Percentiles rank a stretch among this genome's conserved stretches.
phyloP scores from a whole-genome alignment of 108 stramenopile species.

The Cyclotella baltica region DNA sequence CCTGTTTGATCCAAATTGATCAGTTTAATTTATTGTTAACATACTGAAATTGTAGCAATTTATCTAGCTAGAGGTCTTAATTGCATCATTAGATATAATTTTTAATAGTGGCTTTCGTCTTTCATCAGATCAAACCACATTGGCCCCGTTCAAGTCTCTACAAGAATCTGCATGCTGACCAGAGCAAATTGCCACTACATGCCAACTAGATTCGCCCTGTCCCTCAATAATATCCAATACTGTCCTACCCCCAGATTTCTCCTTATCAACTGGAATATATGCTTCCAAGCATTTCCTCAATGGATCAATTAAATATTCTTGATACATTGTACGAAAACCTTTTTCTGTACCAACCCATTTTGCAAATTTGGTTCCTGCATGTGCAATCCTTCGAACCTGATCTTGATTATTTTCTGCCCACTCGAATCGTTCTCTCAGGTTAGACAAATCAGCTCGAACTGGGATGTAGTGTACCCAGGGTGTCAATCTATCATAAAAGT shows the following conservation, averaged over 20 bases:
- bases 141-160: conserved; percentile 3
- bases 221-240: conserved; percentile 37
- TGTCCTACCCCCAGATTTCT: conserved; percentile 19
- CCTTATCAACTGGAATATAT: conserved; percentile 25
- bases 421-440: conserved; percentile 29
- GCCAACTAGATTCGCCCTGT: conserved; percentile 16
- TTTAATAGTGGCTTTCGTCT: not conserved
- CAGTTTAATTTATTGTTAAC: no score
- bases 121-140: not conserved
- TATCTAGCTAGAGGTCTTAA: not conserved
- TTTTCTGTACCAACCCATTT: conserved; percentile 16
- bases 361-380: conserved; percentile 11
- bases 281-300: conserved; percentile 22
- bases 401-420: conserved; percentile 38
- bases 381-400: conserved; percentile 21
- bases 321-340: conserved; percentile 20
- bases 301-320: conserved; percentile 16
- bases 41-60: no score
- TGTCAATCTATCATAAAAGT: conserved; percentile 36
- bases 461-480: conserved; percentile 59
- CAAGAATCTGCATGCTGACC: conserved; percentile 23
- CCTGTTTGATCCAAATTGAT: no score
- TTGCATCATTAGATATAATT: not conserved
- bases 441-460: conserved; percentile 32
- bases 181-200: conserved; percentile 34